phyloP scores from a whole-genome alignment of 1,139 yeast species.

The Scheffersomyces quercinus region DNA sequence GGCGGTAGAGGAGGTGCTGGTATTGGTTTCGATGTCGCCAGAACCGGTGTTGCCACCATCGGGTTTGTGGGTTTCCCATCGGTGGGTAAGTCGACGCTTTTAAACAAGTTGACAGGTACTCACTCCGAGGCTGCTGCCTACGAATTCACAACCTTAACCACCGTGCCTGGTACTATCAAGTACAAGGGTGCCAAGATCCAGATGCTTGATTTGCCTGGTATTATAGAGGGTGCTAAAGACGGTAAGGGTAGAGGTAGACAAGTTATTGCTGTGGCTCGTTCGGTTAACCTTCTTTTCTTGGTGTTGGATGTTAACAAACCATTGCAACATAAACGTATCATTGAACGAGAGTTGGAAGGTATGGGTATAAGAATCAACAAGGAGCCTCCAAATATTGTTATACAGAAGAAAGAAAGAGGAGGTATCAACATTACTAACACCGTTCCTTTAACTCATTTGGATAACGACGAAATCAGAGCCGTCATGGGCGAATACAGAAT shows the following conservation, averaged over 20 bases:
- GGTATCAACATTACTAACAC: slow-evolving; percentile 94
- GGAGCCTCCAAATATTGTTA: slow-evolving; percentile 86
- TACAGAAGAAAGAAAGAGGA: slow-evolving; percentile 92
- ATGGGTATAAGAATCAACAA: slow-evolving; percentile 94
- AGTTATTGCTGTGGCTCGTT: slow-evolving; percentile 97
- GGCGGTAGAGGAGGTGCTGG: slow-evolving; percentile 87
- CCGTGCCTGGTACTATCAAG: slow-evolving; percentile 95
- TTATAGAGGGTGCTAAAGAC: slow-evolving; percentile 97
- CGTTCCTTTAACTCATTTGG: slow-evolving; percentile 87
- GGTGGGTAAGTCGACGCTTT: slow-evolving; percentile 91
- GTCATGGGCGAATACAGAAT: slow-evolving; percentile 95
- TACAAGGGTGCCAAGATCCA: slow-evolving; percentile 97
- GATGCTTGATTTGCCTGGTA: slow-evolving; percentile 98
- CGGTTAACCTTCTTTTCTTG: slow-evolving; percentile 88
- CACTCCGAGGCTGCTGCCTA: slow-evolving; percentile 96
- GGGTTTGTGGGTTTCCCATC: slow-evolving; percentile 99
- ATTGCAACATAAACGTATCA: slow-evolving; percentile 85
- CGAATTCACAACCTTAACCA: slow-evolving; percentile 94
- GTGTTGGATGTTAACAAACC: slow-evolving; percentile 97
- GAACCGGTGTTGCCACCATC: slow-evolving; percentile 96
- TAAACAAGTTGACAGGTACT: slow-evolving; percentile 88
- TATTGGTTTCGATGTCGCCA: slow-evolving; percentile 93
- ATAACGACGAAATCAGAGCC: slow-evolving; percentile 90
- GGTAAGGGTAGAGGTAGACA: slow-evolving; percentile 99
- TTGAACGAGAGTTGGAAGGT: slow-evolving; percentile 94